Conservation (phyloP, 306 rosid species). For the Lithocarpus polystachyus region DNA sequence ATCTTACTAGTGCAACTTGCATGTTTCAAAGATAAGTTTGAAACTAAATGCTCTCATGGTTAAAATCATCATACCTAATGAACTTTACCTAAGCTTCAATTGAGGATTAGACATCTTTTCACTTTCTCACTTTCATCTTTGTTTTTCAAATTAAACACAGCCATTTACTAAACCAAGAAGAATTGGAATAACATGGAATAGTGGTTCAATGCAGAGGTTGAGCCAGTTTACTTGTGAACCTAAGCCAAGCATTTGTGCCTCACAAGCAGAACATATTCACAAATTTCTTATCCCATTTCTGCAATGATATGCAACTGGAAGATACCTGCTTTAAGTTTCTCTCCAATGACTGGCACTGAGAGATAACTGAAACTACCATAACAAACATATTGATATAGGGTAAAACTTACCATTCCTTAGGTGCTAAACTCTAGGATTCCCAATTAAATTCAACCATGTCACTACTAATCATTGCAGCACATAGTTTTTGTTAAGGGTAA, state of each 20-base stretch:
- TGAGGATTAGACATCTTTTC: not conserved
- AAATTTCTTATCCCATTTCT: not conserved
- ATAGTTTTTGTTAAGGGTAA: too few species aligned
- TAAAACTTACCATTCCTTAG: too few species aligned
- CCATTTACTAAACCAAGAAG: not conserved
- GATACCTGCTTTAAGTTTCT: not conserved
- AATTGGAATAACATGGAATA: not conserved
- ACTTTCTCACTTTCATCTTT: not conserved
- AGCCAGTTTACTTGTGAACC: not conserved
- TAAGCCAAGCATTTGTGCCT: not conserved
- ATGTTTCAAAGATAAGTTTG: slow-evolving; percentile 10
- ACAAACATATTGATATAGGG: not conserved
- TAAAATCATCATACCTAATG: not conserved
- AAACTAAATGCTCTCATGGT: not conserved
- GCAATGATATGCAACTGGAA: not conserved
- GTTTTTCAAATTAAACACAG: not conserved
- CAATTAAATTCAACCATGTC: too few species aligned
- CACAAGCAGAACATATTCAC: not conserved
- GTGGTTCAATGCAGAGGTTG: not conserved
- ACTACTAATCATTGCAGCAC: too few species aligned
- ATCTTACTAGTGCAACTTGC: slow-evolving; percentile 29
- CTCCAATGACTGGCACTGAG: not conserved
- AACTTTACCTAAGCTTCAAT: not conserved
- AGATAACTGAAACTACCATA: not conserved
- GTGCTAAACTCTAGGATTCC: too few species aligned